Conservation (phyloP, 2,329 filamentous ascomycete species). For the Penicillium sp. region DNA sequence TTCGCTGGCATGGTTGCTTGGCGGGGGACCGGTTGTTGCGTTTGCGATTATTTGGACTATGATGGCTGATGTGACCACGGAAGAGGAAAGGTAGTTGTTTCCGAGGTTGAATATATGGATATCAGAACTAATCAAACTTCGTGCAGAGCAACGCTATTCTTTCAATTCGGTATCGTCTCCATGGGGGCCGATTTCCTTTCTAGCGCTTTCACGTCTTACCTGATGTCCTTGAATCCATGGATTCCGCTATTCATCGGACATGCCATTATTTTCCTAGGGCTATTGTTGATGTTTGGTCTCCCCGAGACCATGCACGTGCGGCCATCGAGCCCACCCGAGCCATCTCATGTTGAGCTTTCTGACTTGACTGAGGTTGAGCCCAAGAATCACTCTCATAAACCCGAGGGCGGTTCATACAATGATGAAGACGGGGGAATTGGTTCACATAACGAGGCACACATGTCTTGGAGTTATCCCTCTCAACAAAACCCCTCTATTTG, state of each 20-base stretch:
- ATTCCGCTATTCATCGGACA: constrained; percentile 40
- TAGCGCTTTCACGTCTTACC: constrained; percentile 39
- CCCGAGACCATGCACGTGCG: constrained; percentile 43
- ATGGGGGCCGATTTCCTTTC: constrained; percentile 43
- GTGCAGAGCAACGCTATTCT: constrained; percentile 41
- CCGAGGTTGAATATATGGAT: constrained; percentile 15
- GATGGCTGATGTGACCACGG: constrained; percentile 52
- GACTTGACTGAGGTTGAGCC: constrained; percentile 18
- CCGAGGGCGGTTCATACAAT: constrained; percentile 8
- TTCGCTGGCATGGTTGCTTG: constrained; percentile 46
- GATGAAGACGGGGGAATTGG: constrained; percentile 16
- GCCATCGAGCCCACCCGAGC: constrained; percentile 9
- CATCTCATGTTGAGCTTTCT: constrained; percentile 31
- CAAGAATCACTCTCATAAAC: constrained; percentile 1
- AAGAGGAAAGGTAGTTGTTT: constrained; percentile 41
- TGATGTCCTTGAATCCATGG: constrained; percentile 45
- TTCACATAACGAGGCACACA: constrained; percentile 13
- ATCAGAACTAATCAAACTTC: not conserved
- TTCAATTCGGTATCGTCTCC: constrained; percentile 40
- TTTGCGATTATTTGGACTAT: constrained; percentile 52
- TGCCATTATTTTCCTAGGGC: constrained; percentile 32
- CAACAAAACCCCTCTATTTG: constrained; percentile 14
- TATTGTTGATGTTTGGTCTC: constrained; percentile 33
- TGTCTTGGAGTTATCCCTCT: constrained; percentile 17
- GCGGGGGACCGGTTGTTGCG: constrained; percentile 50